These are phyloP conservation scores for Elaeagnus macrophylla DNA, from an alignment of 306 rosid species.

Conservation along the genomic window DNA sequence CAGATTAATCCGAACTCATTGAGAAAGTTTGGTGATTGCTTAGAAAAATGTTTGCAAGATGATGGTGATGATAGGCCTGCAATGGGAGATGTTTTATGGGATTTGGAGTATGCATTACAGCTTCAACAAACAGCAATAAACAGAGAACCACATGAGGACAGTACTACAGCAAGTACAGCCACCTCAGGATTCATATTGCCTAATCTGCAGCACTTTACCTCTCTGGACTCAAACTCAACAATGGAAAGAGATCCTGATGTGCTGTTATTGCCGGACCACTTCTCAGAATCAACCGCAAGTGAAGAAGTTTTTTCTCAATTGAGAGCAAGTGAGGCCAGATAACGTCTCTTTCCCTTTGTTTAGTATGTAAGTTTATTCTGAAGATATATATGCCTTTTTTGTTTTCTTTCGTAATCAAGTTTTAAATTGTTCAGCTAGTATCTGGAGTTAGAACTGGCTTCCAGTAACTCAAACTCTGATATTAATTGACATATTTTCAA, in stretches of 20 bases:
- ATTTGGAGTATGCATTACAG: conserved; percentile 43
- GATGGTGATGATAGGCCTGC: conserved; percentile 33
- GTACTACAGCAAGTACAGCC: conserved; percentile 15
- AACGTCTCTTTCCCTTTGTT: not conserved
- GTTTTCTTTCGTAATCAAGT: too few relatives aligned
- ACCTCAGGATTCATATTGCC: conserved; percentile 17
- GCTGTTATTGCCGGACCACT: not conserved
- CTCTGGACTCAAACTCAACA: conserved; percentile 17
- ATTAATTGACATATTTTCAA: too few relatives aligned
- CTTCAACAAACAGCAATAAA: conserved; percentile 33
- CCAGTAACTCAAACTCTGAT: too few relatives aligned
- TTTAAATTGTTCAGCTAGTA: too few relatives aligned
- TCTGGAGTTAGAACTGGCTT: too few relatives aligned
- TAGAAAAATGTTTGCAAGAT: conserved; percentile 36
- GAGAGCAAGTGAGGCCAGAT: conserved; percentile 24
- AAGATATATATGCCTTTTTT: too few relatives aligned
- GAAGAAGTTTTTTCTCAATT: conserved; percentile 29
- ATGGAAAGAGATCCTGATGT: conserved; percentile 7
- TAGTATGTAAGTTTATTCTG: too few relatives aligned
- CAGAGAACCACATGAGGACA: conserved; percentile 37
- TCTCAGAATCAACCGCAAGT: not conserved
- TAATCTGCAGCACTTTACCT: conserved; percentile 16
- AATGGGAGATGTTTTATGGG: conserved; percentile 53
- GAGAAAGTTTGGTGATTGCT: conserved; percentile 33
- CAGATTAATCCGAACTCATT: conserved; percentile 36